phyloP scores from a whole-genome alignment of 1,284 basidiomycete species.

The Cryptococcus sp. region DNA sequence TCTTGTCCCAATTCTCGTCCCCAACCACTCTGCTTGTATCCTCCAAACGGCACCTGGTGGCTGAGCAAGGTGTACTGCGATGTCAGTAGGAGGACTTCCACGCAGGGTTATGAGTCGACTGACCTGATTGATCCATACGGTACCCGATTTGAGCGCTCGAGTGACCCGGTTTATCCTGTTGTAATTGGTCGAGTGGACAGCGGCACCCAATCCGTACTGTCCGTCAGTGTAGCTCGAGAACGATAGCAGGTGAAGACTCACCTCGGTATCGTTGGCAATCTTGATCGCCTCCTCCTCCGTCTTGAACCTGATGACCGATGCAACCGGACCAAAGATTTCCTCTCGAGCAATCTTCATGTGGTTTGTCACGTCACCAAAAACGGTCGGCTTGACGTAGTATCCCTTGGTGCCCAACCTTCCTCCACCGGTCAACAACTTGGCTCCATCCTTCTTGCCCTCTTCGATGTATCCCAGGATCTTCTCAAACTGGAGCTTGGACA shows the following conservation, averaged over 20 bases:
- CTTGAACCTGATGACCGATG: slow-evolving; percentile 46
- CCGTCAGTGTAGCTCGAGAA: background rate
- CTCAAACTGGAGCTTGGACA: slow-evolving; percentile 79
- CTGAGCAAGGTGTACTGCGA: slow-evolving; percentile 65
- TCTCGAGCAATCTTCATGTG: slow-evolving; percentile 40
- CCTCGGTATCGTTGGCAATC: slow-evolving; percentile 70
- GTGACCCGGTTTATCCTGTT: slow-evolving; percentile 81
- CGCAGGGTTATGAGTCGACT: background rate
- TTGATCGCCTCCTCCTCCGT: slow-evolving; percentile 52
- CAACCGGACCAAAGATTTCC: slow-evolving; percentile 51
- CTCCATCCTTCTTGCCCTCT: slow-evolving; percentile 75
- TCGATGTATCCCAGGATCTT: slow-evolving; percentile 86
- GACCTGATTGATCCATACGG: slow-evolving; percentile 68
- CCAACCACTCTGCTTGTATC: slow-evolving; percentile 81
- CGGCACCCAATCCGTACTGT: slow-evolving; percentile 78
- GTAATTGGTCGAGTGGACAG: slow-evolving; percentile 80
- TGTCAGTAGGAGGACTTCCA: background rate
- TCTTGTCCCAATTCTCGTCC: slow-evolving; percentile 83
- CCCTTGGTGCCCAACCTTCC: slow-evolving; percentile 43
- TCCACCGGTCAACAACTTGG: slow-evolving; percentile 72
- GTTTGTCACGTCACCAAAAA: slow-evolving; percentile 38
- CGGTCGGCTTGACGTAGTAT: slow-evolving; percentile 46
- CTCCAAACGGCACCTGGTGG: slow-evolving; percentile 86
- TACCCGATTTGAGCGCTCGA: slow-evolving; percentile 71
- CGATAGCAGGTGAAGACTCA: background rate